Conservation (phyloP, 164 flowering plant species). For the Nelumbo lutea region DNA sequence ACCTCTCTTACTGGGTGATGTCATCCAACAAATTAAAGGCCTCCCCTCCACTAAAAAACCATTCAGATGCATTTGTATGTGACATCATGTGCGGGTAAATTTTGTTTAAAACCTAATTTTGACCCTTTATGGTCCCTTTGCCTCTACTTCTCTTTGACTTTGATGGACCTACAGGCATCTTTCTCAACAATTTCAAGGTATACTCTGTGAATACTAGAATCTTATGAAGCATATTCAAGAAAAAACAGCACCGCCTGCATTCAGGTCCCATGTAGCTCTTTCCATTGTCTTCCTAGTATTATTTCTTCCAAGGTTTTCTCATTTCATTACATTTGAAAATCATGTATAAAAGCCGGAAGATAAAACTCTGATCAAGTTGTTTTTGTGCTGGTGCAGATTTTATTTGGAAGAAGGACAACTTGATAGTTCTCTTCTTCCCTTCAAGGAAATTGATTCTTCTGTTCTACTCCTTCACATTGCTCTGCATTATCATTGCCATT, state of each 20-base stretch:
- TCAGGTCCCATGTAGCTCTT: conserved; percentile 82
- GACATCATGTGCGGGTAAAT: too few relatives aligned
- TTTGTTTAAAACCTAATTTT: too few relatives aligned
- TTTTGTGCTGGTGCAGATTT: conserved; percentile 41
- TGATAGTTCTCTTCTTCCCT: conserved; percentile 69
- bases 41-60: too few relatives aligned
- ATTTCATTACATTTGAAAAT: not conserved
- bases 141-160: too few relatives aligned
- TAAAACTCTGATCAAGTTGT: not conserved
- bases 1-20: too few relatives aligned
- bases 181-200: too few relatives aligned
- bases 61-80: too few relatives aligned
- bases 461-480: conserved; percentile 72
- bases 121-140: too few relatives aligned
- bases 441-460: conserved; percentile 65
- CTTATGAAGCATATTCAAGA: conserved; percentile 63
- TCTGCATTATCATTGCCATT: conserved; percentile 61
- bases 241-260: conserved; percentile 79
- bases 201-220: conserved; percentile 72
- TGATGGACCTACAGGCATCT: too few relatives aligned
- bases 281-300: conserved; percentile 56
- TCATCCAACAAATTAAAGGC: too few relatives aligned
- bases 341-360: not conserved
- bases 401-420: conserved; percentile 55
- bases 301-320: conserved; percentile 51